Conservation (phyloP, 2,329 filamentous ascomycete genomes). For the Coniella lustricola region DNA sequence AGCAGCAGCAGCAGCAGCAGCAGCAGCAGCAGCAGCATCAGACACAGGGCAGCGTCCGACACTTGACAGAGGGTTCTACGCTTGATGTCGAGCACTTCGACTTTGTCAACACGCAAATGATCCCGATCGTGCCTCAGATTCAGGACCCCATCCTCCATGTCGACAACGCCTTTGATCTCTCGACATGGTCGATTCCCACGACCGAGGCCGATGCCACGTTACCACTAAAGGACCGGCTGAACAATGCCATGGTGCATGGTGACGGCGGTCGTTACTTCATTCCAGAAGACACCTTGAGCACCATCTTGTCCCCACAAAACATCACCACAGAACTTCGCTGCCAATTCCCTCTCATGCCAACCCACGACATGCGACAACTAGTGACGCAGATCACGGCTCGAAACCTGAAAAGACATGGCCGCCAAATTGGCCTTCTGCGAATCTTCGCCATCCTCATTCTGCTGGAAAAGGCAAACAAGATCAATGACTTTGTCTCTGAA, state of each 20-base stretch:
- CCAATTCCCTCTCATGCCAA: constrained; percentile 1
- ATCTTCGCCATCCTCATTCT: constrained; percentile 12
- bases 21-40: not conserved
- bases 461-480: constrained; percentile 5
- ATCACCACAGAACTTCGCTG: constrained; percentile 6
- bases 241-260: constrained; percentile 9
- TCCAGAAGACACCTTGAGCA: constrained; percentile 7
- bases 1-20: constrained; percentile 1
- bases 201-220: not conserved
- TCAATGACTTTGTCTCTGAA: constrained; percentile 2
- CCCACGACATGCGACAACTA: constrained; percentile 6
- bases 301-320: constrained; percentile 5
- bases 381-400: constrained; percentile 4
- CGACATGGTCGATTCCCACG: constrained; percentile 5
- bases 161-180: constrained; percentile 2
- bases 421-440: constrained; percentile 1
- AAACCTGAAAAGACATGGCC: not conserved
- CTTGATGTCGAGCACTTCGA: constrained; percentile 11
- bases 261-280: constrained; percentile 13
- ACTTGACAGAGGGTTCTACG: constrained; percentile 3
- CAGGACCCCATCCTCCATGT: not conserved
- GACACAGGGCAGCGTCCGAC: constrained; percentile 3
- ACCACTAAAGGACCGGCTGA: constrained; percentile 12
- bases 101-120: constrained; percentile 9
- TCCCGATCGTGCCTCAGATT: not conserved